Evolutionary conservation across 768 basidiomycete genomes (phyloP).

Genomic region (Crassisporium funariophilum): DNA sequence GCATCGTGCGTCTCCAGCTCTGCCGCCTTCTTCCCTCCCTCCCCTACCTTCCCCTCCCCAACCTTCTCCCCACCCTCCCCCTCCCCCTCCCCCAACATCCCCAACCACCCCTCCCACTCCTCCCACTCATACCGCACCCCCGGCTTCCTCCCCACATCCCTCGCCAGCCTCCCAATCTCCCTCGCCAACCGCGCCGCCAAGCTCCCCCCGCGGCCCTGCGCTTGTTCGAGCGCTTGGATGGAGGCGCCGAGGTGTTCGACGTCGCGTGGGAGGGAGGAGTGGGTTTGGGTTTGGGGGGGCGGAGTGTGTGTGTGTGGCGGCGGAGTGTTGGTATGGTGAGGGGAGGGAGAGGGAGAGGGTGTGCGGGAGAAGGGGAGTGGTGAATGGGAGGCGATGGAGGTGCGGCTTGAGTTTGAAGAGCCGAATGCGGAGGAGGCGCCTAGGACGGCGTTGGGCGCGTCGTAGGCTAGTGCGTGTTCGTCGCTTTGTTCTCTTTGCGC

Average conservation of each 20-base stretch:
- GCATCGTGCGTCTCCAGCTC: background rate
- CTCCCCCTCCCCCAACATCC: slow-evolving; percentile 28
- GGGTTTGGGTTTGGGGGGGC: background rate
- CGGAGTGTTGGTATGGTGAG: background rate
- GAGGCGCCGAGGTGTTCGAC: slow-evolving; percentile 34
- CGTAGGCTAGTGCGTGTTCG: background rate
- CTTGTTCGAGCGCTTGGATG: slow-evolving; percentile 34
- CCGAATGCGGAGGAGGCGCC: no score
- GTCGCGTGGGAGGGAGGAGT: slow-evolving; percentile 18
- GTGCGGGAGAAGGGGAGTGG: no score
- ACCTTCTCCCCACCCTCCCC: background rate
- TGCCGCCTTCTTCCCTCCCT: background rate
- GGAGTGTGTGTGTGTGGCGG: background rate
- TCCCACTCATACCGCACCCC: slow-evolving; percentile 36
- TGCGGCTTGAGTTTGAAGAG: no score
- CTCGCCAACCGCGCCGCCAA: slow-evolving; percentile 30
- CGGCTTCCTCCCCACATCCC: slow-evolving; percentile 29
- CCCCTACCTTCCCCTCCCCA: background rate
- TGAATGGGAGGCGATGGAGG: no score
- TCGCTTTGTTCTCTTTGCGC: background rate
- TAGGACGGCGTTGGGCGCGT: background rate
- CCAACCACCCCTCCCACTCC: slow-evolving; percentile 37
- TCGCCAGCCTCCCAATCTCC: slow-evolving; percentile 31
- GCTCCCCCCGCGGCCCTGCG: slow-evolving; percentile 24
- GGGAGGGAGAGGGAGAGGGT: background rate